Evolutionary conservation across 257 asterid species (phyloP).

Genomic region (Solanum tarapatanum): DNA sequence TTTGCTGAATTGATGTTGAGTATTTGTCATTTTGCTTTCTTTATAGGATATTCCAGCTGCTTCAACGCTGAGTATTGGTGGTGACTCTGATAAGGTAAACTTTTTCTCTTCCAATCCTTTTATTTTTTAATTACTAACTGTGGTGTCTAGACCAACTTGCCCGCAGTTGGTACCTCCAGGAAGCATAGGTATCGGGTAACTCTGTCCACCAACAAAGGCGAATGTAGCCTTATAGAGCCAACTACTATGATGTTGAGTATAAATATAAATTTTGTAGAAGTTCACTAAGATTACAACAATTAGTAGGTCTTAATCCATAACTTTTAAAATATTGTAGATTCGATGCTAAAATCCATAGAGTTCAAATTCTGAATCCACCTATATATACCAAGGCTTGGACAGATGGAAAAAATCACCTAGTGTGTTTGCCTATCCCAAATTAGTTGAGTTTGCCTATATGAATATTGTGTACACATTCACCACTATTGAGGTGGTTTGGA

Average conservation of each 20-base stretch:
- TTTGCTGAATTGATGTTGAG: neutral
- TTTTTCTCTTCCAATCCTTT: neutral
- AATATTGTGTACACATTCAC: neutral
- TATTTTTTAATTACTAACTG: neutral
- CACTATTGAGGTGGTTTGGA: neutral
- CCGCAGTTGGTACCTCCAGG: neutral
- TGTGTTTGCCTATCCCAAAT: neutral
- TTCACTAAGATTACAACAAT: neutral
- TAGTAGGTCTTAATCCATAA: neutral
- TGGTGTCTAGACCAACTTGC: neutral
- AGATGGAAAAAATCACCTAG: neutral
- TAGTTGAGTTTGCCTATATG: neutral
- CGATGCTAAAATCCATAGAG: neutral
- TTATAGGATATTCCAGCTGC: constrained; percentile 15
- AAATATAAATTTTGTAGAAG: neutral
- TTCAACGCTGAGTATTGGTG: constrained; percentile 25
- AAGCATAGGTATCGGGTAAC: neutral
- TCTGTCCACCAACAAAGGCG: neutral
- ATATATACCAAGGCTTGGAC: neutral
- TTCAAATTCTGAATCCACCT: neutral
- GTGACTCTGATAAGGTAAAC: constrained; percentile 43
- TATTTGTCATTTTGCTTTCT: neutral
- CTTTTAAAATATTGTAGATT: neutral
- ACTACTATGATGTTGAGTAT: neutral
- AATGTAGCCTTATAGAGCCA: neutral